Conservation (phyloP, 108 stramenopile genomes). For the Seminavis robusta region DNA sequence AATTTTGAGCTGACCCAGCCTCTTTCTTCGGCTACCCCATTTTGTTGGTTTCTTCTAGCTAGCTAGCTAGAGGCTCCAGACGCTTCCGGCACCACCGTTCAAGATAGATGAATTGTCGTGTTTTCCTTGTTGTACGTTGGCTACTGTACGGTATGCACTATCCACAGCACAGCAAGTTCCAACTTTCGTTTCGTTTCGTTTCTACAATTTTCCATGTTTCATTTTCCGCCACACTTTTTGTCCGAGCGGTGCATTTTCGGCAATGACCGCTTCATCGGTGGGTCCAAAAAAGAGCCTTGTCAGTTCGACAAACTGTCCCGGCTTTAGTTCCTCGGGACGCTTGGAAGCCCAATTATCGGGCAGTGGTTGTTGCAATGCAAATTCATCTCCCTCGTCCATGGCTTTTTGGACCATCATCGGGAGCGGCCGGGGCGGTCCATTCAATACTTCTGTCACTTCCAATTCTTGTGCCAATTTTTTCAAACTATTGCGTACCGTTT, state of each 20-base stretch:
- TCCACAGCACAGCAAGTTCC: too few species aligned
- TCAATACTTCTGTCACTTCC: conserved; percentile 32
- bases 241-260: conserved; percentile 38
- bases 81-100: too few species aligned
- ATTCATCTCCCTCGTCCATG: conserved; percentile 52
- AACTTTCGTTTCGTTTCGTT: too few species aligned
- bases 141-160: not conserved
- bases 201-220: too few species aligned
- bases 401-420: conserved; percentile 42
- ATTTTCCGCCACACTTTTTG: conserved; percentile 89
- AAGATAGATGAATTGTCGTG: too few species aligned
- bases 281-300: conserved; percentile 75
- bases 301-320: conserved; percentile 92
- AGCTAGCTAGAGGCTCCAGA: too few species aligned
- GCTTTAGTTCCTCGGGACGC: conserved; percentile 92
- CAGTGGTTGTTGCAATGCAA: conserved; percentile 68
- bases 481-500: conserved; percentile 90
- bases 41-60: too few species aligned
- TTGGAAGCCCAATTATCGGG: conserved; percentile 78
- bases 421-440: conserved; percentile 52
- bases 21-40: not conserved
- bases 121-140: too few species aligned
- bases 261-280: conserved; percentile 12
- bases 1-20: not conserved
- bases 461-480: conserved; percentile 61